These are phyloP conservation scores for Meredithiella fracta DNA, from an alignment of 2,329 filamentous ascomycete species.

Conservation along the genomic window DNA sequence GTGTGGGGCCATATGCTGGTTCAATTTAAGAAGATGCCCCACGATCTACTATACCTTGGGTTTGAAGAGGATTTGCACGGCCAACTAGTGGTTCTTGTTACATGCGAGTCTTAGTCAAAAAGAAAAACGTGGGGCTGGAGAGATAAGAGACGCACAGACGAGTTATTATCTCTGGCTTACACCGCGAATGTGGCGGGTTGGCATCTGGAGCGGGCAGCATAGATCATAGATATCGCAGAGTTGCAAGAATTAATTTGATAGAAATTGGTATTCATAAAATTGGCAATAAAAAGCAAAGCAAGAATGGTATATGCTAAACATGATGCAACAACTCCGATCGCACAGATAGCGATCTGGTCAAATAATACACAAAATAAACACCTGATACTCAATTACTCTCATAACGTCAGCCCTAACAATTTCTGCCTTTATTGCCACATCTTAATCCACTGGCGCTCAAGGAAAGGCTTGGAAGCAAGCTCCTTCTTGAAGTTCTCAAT, in stretches of 20 bases:
- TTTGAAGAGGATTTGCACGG: neutral
- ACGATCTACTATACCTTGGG: neutral
- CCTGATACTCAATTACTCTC: too few relatives aligned
- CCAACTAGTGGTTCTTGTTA: neutral
- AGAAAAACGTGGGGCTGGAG: neutral
- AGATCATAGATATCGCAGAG: too few relatives aligned
- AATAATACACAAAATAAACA: neutral
- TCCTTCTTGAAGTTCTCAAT: slow-evolving; percentile 27
- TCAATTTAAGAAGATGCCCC: too few relatives aligned
- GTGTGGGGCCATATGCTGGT: neutral
- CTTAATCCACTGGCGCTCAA: slow-evolving; percentile 24
- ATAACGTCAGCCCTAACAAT: neutral
- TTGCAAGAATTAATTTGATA: neutral
- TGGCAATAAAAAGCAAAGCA: neutral
- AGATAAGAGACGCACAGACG: neutral
- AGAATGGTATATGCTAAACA: neutral
- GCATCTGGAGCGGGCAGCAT: too few relatives aligned
- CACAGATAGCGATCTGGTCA: neutral
- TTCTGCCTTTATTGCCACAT: slow-evolving; percentile 21
- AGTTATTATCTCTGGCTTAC: too few relatives aligned
- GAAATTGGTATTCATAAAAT: neutral
- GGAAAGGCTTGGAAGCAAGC: slow-evolving; percentile 23
- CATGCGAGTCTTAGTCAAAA: neutral
- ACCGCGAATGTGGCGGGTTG: too few relatives aligned
- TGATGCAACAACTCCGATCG: neutral